phyloP scores from a whole-genome alignment of 139 green algal genomes.

The Pleodorina starrii region DNA sequence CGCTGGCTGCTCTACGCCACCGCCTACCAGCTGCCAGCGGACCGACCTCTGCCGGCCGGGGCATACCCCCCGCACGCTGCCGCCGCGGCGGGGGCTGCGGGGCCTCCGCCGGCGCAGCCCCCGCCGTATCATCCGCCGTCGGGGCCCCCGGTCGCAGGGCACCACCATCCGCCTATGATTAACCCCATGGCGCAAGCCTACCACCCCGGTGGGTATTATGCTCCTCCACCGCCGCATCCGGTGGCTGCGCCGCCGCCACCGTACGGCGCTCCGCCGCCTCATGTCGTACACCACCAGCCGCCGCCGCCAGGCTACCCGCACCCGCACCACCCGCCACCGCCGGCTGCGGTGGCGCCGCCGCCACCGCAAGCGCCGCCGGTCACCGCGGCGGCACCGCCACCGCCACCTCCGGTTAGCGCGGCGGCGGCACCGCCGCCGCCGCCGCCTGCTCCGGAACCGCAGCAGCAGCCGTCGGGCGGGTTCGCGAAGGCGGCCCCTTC shows the following conservation, averaged over 20 bases:
- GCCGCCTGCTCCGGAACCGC: neutral
- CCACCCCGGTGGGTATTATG: neutral
- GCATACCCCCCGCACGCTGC: neutral
- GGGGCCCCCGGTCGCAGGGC: neutral
- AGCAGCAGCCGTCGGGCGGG: neutral
- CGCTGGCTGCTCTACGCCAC: conserved; percentile 62
- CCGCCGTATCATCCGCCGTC: neutral
- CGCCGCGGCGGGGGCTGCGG: neutral
- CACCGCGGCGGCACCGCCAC: neutral
- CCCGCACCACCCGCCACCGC: neutral
- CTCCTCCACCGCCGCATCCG: neutral
- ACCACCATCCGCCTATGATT: conserved; percentile 1
- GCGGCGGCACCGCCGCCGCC: neutral
- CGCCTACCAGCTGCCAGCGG: conserved; percentile 1
- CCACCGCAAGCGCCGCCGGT: neutral
- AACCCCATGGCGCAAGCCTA: neutral
- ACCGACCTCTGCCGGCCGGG: neutral
- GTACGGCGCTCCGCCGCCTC: neutral
- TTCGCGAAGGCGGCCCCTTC: neutral
- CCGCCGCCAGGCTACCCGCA: neutral
- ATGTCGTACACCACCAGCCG: neutral
- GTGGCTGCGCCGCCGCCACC: neutral
- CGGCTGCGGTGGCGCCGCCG: neutral
- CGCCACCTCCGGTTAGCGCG: neutral
- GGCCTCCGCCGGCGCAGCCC: neutral